Conservation (phyloP, 495 filamentous ascomycete genomes). For the Cercophora sp. region DNA sequence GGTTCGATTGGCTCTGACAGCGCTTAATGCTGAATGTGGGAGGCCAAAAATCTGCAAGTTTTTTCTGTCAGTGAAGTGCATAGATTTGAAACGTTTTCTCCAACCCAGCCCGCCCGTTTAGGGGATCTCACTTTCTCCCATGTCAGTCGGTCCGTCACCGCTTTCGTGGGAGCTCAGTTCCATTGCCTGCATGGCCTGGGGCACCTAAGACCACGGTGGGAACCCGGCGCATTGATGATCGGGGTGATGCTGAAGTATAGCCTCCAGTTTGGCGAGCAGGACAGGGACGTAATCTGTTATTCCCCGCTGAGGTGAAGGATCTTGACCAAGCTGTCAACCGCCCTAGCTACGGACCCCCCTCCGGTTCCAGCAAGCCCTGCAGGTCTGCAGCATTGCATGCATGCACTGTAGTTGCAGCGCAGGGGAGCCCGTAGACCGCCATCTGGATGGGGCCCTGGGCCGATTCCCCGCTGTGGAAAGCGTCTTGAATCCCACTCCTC, state of each 20-base stretch:
- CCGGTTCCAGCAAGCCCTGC: constrained; percentile 11
- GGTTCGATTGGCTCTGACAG: constrained; percentile 1
- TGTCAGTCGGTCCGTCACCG: too few species aligned
- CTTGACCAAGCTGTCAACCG: background rate
- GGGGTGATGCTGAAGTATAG: background rate
- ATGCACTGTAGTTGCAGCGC: constrained; percentile 3
- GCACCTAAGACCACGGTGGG: background rate
- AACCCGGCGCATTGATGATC: background rate
- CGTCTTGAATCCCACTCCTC: too few species aligned
- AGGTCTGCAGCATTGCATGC: constrained; percentile 6
- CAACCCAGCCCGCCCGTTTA: too few species aligned
- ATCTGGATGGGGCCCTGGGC: too few species aligned
- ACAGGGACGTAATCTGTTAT: background rate
- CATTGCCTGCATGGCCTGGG: background rate
- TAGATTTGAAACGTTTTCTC: too few species aligned
- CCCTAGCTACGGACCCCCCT: background rate
- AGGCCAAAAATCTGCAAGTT: background rate
- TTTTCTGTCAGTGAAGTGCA: background rate
- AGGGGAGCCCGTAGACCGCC: background rate
- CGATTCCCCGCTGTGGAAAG: too few species aligned
- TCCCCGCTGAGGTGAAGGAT: background rate
- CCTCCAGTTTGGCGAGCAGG: background rate
- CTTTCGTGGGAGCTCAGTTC: too few species aligned
- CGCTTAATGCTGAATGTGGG: too few species aligned
- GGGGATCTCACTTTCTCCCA: too few species aligned